Conservation (phyloP, 768 basidiomycete species). For the Hemileccinum rubropunctum region DNA sequence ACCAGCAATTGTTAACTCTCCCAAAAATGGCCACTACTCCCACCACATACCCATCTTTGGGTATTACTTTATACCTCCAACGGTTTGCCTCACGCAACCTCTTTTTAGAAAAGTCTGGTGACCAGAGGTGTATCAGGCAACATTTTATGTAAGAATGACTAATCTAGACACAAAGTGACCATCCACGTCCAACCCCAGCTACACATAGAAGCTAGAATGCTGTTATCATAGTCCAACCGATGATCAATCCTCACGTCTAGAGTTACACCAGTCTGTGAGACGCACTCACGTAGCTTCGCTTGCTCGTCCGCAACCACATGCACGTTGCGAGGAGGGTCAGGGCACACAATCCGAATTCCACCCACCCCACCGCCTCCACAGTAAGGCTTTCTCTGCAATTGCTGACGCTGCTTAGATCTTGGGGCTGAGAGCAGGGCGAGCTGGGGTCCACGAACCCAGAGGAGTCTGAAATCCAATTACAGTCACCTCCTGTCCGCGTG, state of each 20-base stretch:
- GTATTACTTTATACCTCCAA: too few relatives aligned
- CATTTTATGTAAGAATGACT: conserved; percentile 6
- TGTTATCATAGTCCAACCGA: conserved; percentile 18
- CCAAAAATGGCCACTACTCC: too few relatives aligned
- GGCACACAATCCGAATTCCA: conserved; percentile 62
- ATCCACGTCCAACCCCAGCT: background rate
- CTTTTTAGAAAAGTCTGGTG: too few relatives aligned
- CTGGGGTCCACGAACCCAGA: conserved; percentile 25
- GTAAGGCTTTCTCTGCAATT: conserved; percentile 74
- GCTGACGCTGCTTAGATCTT: conserved; percentile 21
- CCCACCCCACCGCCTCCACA: conserved; percentile 74
- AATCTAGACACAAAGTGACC: conserved; percentile 10
- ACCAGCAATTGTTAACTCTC: too few relatives aligned
- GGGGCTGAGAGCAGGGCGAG: conserved; percentile 22
- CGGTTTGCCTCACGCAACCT: too few relatives aligned
- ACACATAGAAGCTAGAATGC: conserved; percentile 36
- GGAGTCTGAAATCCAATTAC: conserved; percentile 45
- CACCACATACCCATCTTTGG: too few relatives aligned
- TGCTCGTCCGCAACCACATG: conserved; percentile 44
- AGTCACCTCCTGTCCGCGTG: conserved; percentile 59
- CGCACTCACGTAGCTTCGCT: conserved; percentile 40
- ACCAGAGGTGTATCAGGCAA: conserved; percentile 33
- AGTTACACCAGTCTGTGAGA: conserved; percentile 42
- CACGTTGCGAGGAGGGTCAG: conserved; percentile 56
- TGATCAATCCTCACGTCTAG: conserved; percentile 19